Base-by-base conservation (phyloP, 2,329 filamentous ascomycete genomes). In the Gliomastix tumulicola region DNA sequence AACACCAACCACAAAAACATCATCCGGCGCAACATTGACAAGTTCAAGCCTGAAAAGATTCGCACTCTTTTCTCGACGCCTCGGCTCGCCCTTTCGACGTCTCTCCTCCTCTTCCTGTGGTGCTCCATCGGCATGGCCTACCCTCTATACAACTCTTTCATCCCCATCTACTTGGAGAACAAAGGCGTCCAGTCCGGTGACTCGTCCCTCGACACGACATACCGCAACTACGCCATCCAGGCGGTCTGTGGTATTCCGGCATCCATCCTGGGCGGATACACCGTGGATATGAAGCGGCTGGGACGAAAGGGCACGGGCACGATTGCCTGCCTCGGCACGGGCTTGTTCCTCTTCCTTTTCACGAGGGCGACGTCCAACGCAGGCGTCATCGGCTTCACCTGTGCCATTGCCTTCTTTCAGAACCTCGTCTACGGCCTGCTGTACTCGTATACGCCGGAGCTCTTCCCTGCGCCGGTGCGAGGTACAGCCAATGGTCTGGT, bases 91-190 rank as follows among this genome's bases (percentile, higher is more conserved):
- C 63, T 67, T 39, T 71, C 71, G 6, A 79, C 74, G 0, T 54
- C 57, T 4, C 49, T 76, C 27, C 71, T 78, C 39, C 69, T 76
- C 12, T 31, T 67, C 0, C 56, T 79, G 12, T 79, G 76, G 76
- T 68, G 66, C 1, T 65, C 76, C 22, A 76, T 80, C 35, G 76
- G 76, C 6, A 63, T 79, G 11, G 73, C 66, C 0, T 78, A 69
- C 35, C 54, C 75, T 0, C 56, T 79, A 1, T 79, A 78, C 54
- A 77, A 77, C 45, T 49, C 50, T 63, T 77, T 56, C 27, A 49
- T 56, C 10, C 49, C 53, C 1, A 49, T 50, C 12, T 56, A 55
- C 32, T 42, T 57, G 1, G 45, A 52, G 34, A 46, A 45, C 8
- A 50, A 51, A 15, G 48, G 49, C 18, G 49, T 47, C 1, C 19